phyloP scores from a whole-genome alignment of 495 filamentous ascomycete species.

The Collariella sp. region DNA sequence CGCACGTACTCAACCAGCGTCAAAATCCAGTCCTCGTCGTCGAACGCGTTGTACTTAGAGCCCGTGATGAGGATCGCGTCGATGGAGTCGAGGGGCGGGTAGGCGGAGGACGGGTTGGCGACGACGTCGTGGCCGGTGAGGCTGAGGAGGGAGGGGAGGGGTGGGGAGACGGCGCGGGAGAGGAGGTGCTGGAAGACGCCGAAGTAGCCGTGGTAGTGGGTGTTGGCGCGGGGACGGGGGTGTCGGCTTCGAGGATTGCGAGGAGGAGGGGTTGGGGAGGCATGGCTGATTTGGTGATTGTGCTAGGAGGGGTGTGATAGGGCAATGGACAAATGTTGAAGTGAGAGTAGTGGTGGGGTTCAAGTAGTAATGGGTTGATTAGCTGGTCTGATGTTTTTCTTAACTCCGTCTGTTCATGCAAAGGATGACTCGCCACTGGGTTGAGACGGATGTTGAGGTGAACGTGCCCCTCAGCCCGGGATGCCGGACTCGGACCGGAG shows the following conservation, averaged over 20 bases:
- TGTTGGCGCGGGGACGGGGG: conserved; percentile 48
- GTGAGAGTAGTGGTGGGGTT: background rate
- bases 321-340: background rate
- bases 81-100: conserved; percentile 61
- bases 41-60: conserved; percentile 48
- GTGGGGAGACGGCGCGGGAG: conserved; percentile 28
- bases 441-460: background rate
- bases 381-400: too few relatives aligned
- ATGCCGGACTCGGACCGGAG: background rate
- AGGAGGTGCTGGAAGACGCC: conserved; percentile 64
- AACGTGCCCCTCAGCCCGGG: background rate
- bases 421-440: background rate
- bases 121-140: conserved; percentile 65
- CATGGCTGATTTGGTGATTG: conserved; percentile 1
- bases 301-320: background rate
- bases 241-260: conserved; percentile 78
- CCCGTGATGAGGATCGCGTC: conserved; percentile 81
- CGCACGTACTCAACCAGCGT: conserved; percentile 63
- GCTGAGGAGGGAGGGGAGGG: conserved; percentile 39
- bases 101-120: conserved; percentile 38
- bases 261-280: conserved; percentile 65
- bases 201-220: conserved; percentile 61
- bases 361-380: too few relatives aligned
- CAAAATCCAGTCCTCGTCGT: conserved; percentile 66
- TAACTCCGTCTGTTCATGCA: too few relatives aligned